These are phyloP conservation scores for Aspergillus sp. DNA, from an alignment of 2,329 filamentous ascomycete species.

Conservation along the genomic window DNA sequence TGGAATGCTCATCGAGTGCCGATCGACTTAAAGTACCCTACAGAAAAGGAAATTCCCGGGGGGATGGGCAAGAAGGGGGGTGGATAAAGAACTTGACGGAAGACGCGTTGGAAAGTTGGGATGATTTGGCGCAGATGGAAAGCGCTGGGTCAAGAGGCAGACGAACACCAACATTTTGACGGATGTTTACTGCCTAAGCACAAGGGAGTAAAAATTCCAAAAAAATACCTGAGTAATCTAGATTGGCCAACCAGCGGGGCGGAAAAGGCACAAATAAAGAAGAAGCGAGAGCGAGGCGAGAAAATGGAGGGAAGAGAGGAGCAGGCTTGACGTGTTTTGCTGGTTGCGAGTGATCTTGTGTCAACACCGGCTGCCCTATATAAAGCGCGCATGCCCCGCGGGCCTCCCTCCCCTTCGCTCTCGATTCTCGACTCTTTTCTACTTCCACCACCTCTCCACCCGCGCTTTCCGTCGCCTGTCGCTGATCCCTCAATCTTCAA, in stretches of 20 bases:
- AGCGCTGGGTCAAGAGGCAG: not conserved
- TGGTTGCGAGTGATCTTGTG: constrained; percentile 39
- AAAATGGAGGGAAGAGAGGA: constrained; percentile 15
- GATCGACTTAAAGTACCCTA: not conserved
- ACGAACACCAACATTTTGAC: constrained; percentile 1
- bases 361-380: constrained; percentile 44
- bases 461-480: constrained; percentile 7
- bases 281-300: constrained; percentile 11
- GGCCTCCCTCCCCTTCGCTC: constrained; percentile 38
- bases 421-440: constrained; percentile 29
- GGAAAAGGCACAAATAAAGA: constrained; percentile 10
- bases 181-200: not conserved
- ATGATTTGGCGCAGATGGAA: not conserved
- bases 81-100: constrained; percentile 11
- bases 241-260: constrained; percentile 14
- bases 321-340: constrained; percentile 23
- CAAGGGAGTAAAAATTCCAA: not conserved
- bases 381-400: constrained; percentile 45
- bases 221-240: constrained; percentile 1
- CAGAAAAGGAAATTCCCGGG: not conserved
- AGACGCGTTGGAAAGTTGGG: constrained; percentile 1
- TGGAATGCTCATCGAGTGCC: not conserved
- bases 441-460: constrained; percentile 20
- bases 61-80: constrained; percentile 6
- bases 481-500: constrained; percentile 17